These are phyloP conservation scores for Phytopythium sindhum DNA, from an alignment of 352 stramenopile species.

Conservation along the genomic window DNA sequence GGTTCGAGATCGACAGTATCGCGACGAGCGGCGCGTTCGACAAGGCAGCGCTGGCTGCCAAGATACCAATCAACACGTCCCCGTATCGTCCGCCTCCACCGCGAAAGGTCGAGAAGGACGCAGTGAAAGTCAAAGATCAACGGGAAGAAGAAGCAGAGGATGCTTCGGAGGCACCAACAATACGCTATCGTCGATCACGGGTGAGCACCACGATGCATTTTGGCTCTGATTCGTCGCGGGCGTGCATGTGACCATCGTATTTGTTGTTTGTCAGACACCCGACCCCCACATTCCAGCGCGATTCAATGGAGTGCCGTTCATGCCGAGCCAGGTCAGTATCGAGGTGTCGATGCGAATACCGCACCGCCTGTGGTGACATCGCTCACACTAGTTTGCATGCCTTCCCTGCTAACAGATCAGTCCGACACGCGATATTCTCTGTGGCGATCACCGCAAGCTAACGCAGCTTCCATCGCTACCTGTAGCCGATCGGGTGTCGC, in stretches of 20 bases:
- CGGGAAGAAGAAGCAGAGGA: neutral
- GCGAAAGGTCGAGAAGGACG: neutral
- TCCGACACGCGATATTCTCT: conserved; percentile 48
- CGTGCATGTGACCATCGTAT: neutral
- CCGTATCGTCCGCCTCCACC: neutral
- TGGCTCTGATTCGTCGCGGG: neutral
- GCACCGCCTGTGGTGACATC: neutral
- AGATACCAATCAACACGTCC: conserved; percentile 3
- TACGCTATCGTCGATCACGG: conserved; percentile 4
- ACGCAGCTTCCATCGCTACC: conserved; percentile 50
- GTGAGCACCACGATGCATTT: neutral
- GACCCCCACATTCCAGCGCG: conserved; percentile 56
- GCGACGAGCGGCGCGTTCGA: conserved; percentile 23
- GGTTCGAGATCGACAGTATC: conserved; percentile 17
- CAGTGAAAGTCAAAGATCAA: neutral
- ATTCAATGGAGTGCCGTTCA: conserved; percentile 66
- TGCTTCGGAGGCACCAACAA: neutral
- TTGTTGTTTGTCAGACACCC: conserved; percentile 18
- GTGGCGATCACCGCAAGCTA: conserved; percentile 38
- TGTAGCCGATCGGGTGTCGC: neutral
- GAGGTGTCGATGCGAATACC: neutral
- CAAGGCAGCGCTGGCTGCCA: neutral
- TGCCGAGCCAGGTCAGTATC: conserved; percentile 37
- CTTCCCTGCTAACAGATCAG: conserved; percentile 24
- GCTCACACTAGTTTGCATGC: neutral